These are phyloP conservation scores for Physcomitrellopsis africana DNA, from an alignment of 225 moss, liverwort and hornwort genomes.

Conservation along the genomic window DNA sequence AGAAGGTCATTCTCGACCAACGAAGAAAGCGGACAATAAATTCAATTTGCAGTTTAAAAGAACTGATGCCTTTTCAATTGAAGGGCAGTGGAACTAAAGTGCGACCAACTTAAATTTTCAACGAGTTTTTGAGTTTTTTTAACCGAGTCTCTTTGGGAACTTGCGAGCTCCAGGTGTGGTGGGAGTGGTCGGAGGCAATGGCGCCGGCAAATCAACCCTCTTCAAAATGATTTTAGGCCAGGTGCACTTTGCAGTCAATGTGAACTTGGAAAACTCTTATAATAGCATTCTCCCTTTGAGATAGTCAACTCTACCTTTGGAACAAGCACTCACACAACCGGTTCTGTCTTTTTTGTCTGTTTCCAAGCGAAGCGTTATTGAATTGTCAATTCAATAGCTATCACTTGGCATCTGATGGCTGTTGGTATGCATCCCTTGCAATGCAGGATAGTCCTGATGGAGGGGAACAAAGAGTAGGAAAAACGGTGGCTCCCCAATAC, in stretches of 20 bases:
- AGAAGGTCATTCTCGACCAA: background rate
- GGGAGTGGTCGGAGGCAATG: conserved; percentile 94
- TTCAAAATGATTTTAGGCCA: conserved; percentile 98
- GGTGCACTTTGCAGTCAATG: conserved; percentile 38
- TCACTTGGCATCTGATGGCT: conserved; percentile 21
- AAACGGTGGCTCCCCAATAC: conserved; percentile 92
- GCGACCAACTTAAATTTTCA: background rate
- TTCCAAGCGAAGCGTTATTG: background rate
- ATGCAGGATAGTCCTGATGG: conserved; percentile 80
- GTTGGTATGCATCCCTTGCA: conserved; percentile 27
- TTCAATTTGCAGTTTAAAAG: background rate
- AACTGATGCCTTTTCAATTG: background rate
- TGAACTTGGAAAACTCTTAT: conserved; percentile 7
- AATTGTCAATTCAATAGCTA: background rate
- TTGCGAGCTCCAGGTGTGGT: conserved; percentile 73
- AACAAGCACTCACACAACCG: background rate
- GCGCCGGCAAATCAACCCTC: conserved; percentile 95
- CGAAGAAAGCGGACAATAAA: background rate
- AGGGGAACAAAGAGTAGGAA: conserved; percentile 78
- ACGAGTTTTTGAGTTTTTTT: background rate
- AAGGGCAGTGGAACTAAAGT: background rate
- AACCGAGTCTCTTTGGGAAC: conserved; percentile 18
- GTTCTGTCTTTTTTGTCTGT: background rate
- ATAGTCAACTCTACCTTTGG: background rate
- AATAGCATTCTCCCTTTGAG: background rate